Base-by-base conservation (phyloP, 768 basidiomycete genomes). In the Pisolithus marmoratus region DNA sequence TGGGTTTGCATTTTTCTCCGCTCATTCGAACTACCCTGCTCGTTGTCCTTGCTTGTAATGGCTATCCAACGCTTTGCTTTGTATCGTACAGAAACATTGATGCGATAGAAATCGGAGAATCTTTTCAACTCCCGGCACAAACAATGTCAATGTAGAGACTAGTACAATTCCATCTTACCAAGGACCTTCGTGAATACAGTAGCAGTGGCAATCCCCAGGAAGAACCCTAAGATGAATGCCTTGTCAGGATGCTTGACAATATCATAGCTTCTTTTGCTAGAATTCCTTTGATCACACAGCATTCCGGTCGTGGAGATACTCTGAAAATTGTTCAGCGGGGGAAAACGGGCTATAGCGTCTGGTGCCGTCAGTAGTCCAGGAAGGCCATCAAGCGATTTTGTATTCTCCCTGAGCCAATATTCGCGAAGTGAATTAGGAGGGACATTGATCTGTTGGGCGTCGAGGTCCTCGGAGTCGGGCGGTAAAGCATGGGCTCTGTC, bases 321-420 rank as follows among this genome's bases (percentile, higher is more conserved):
- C 11, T 54, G 60, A 41, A 65, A 64, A 22, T 11, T 42, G 27
- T 60, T 57, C 42, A 54, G 55, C 23, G 53, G 60, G 1, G 48
- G 19, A 46, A 46, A 31, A 8, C n/a, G 23, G 8, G 56, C 52
- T 6, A 58, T 38, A 9, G 58, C 54, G 2, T 59, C 63, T 17
- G 65, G 65, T 1, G 57, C 66, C 4, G 58, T 62, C 8, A 55
- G 43, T 46, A 85, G 55, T 1, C 75, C 83, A 2, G 81, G 76
- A 1, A 87, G 70, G 4, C 83, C 84, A 53, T 85, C 83, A 48
- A 85, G 60, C 50, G 81, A 83, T 19, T 57, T 65, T 41, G 59
- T n/a, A 60, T 85, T 86, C 40, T 72, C 62, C 19, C 55, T 50
- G 14, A 60, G 59, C 83, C 84, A 86, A 62, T 82, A 83, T 6